These are phyloP conservation scores for Phragmites australis DNA, from an alignment of 176 grass and related monocot species.

Conservation along the genomic window DNA sequence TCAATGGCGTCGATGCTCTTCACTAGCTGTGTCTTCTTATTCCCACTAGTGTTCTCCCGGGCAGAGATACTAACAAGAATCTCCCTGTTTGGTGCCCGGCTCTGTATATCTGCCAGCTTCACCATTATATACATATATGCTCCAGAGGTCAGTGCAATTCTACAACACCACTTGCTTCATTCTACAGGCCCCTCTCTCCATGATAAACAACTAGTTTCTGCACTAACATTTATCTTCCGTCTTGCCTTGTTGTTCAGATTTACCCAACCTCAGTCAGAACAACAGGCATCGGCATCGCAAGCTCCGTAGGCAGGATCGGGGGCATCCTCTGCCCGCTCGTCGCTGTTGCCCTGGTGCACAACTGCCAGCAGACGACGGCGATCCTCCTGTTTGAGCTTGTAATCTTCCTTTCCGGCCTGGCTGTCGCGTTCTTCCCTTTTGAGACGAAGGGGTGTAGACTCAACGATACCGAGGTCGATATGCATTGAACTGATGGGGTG, in stretches of 20 bases:
- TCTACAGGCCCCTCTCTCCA: not conserved
- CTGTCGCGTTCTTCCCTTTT: slow-evolving; percentile 83
- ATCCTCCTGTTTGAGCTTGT: slow-evolving; percentile 88
- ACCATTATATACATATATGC: slow-evolving; percentile 94
- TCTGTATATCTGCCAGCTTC: slow-evolving; percentile 88
- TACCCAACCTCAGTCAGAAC: slow-evolving; percentile 79
- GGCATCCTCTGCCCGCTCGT: slow-evolving; percentile 94
- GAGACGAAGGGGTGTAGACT: slow-evolving; percentile 77
- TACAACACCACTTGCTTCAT: not conserved
- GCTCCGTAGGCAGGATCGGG: slow-evolving; percentile 86
- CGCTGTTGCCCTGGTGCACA: slow-evolving; percentile 76
- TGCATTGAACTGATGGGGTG: slow-evolving; percentile 44
- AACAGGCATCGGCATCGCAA: slow-evolving; percentile 77
- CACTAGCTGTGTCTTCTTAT: slow-evolving; percentile 69
- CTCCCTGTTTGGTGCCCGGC: slow-evolving; percentile 76
- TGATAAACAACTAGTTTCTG: not conserved
- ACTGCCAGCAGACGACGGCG: slow-evolving; percentile 70
- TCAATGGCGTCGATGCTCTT: slow-evolving; percentile 96
- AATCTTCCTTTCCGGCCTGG: slow-evolving; percentile 68
- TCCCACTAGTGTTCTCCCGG: slow-evolving; percentile 77
- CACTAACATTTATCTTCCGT: not conserved
- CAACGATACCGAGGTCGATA: slow-evolving; percentile 56
- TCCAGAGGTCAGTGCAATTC: slow-evolving; percentile 70
- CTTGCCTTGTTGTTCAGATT: slow-evolving; percentile 48
- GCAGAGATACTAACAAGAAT: slow-evolving; percentile 60